These are phyloP conservation scores for Ephemerocybe angulata DNA, from an alignment of 768 basidiomycete genomes.

Conservation along the genomic window DNA sequence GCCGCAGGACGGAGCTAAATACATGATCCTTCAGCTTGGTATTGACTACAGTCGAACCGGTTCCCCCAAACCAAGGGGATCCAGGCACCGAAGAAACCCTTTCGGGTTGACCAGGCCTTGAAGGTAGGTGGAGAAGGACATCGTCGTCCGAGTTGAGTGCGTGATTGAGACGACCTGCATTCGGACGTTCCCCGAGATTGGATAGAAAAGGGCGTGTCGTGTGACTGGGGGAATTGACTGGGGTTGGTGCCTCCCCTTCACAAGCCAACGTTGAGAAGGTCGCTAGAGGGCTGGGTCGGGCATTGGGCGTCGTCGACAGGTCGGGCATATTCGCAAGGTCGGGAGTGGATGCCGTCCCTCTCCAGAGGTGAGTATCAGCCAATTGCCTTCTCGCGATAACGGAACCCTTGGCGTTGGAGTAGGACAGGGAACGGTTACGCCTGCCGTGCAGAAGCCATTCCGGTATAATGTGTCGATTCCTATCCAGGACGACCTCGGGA, in stretches of 20 bases:
- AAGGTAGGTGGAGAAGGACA: slow-evolving; percentile 27
- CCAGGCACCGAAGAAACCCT: slow-evolving; percentile 26
- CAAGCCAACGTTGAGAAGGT: slow-evolving; percentile 26
- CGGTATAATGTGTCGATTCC: slow-evolving; percentile 93
- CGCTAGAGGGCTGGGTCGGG: slow-evolving; percentile 40
- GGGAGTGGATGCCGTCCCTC: slow-evolving; percentile 67
- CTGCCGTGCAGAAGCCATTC: slow-evolving; percentile 75
- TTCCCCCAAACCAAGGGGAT: slow-evolving; percentile 74
- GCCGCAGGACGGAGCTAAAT: slow-evolving; percentile 80
- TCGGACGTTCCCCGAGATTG: slow-evolving; percentile 21
- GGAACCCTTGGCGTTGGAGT: slow-evolving; percentile 40
- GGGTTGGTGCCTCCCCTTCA: slow-evolving; percentile 46
- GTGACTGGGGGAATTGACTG: slow-evolving; percentile 45
- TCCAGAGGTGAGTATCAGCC: slow-evolving; percentile 40
- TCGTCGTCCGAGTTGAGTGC: slow-evolving; percentile 30
- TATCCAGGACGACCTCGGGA: slow-evolving; percentile 90
- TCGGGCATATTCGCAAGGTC: slow-evolving; percentile 44
- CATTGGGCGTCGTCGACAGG: slow-evolving; percentile 15
- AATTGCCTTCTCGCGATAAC: slow-evolving; percentile 34
- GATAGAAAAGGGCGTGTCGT: slow-evolving; percentile 27
- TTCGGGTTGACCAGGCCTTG: slow-evolving; percentile 41
- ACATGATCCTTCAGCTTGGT: slow-evolving; percentile 94
- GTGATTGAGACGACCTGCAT: slow-evolving; percentile 10
- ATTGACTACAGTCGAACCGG: slow-evolving; percentile 91
- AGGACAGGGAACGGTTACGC: slow-evolving; percentile 47